phyloP scores from a whole-genome alignment of 2,329 filamentous ascomycete genomes.

The Curvularia verruculosa region DNA sequence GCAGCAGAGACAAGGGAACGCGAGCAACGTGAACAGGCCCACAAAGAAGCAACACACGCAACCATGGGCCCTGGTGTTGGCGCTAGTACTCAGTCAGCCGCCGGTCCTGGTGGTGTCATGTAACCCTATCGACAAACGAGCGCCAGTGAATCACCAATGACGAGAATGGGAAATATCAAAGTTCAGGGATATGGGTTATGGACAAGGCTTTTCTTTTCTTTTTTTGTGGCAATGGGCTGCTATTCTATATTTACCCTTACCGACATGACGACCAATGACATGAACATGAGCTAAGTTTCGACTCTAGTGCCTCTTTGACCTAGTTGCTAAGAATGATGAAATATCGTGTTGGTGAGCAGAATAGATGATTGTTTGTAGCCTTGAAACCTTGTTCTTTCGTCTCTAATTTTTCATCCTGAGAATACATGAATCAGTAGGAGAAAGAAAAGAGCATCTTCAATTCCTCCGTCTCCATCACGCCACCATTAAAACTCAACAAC shows the following conservation, averaged over 20 bases:
- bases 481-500: no score
- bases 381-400: neutral
- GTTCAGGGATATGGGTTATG: constrained; percentile 1
- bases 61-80: constrained; percentile 20
- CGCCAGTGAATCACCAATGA: neutral
- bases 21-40: constrained; percentile 21
- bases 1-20: constrained; percentile 32
- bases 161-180: neutral
- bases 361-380: neutral
- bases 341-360: neutral
- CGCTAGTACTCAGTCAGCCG: constrained; percentile 24
- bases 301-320: neutral
- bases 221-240: constrained; percentile 8
- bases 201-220: constrained; percentile 2
- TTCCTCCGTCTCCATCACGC: no score
- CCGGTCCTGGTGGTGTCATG: constrained; percentile 20
- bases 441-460: no score
- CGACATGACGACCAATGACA: constrained; percentile 11
- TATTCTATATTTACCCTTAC: constrained; percentile 7
- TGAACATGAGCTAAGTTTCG: neutral
- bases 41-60: constrained; percentile 23
- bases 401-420: neutral
- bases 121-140: constrained; percentile 5
- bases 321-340: neutral
- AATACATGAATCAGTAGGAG: no score